Conservation (phyloP, 176 grass and related monocot species). For the Carex pumila region DNA sequence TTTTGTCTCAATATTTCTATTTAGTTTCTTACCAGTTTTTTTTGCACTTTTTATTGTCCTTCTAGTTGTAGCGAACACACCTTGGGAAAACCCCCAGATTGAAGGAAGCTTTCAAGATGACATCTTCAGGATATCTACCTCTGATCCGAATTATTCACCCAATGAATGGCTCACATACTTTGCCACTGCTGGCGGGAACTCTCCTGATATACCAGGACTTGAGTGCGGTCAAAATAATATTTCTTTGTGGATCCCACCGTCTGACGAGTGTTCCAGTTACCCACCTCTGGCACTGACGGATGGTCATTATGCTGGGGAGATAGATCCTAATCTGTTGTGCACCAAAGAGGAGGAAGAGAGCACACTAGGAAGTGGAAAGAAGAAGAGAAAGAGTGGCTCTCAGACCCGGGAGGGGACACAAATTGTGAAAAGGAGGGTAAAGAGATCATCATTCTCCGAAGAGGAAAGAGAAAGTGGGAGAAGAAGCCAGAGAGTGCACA, state of each 20-base stretch:
- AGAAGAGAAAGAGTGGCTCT: background rate
- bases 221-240: background rate
- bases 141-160: background rate
- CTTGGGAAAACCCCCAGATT: background rate
- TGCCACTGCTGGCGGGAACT: background rate
- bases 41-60: background rate
- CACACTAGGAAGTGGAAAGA: background rate
- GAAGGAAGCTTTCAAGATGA: constrained; percentile 3
- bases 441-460: background rate
- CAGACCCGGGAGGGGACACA: background rate
- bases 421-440: background rate
- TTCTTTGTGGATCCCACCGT: background rate
- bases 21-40: background rate
- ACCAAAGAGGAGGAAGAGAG: background rate
- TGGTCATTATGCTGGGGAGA: background rate
- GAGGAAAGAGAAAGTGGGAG: background rate
- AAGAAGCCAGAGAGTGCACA: constrained; percentile 1
- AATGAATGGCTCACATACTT: constrained; percentile 8
- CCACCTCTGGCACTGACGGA: background rate
- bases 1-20: background rate
- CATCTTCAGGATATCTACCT: background rate
- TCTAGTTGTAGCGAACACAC: background rate
- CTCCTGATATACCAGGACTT: background rate
- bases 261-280: background rate
- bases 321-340: background rate